phyloP scores from a whole-genome alignment of 495 filamentous ascomycete genomes.

The Neurospora hispaniola region DNA sequence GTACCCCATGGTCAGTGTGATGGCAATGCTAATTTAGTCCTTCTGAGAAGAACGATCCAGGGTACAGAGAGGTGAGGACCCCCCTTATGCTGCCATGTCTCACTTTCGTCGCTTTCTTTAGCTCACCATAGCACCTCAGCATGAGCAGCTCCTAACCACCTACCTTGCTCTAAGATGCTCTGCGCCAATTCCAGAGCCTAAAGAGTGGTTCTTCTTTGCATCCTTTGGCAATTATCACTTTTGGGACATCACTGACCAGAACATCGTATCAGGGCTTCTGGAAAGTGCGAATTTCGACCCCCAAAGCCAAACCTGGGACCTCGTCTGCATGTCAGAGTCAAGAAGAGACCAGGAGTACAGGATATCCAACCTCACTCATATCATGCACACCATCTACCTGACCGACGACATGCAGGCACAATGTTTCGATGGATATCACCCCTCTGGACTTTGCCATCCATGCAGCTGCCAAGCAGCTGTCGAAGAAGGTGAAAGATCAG shows the following conservation, averaged over 20 bases:
- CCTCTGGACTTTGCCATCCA: not conserved
- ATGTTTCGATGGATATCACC: not conserved
- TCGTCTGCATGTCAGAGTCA: not conserved
- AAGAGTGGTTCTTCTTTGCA: not conserved
- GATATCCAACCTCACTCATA: not conserved
- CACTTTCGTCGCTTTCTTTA: not conserved
- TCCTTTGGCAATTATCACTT: not conserved
- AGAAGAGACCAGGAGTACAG: not conserved
- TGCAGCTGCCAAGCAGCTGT: not conserved
- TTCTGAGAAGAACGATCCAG: not conserved
- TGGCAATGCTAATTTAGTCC: not conserved
- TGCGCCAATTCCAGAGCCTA: not conserved
- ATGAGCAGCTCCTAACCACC: not conserved
- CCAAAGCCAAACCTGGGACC: not conserved
- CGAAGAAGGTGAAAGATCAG: not conserved
- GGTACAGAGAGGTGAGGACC: not conserved
- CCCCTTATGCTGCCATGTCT: not conserved
- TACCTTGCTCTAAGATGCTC: not conserved
- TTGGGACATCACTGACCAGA: not conserved
- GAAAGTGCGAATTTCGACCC: not conserved
- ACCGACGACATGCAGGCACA: conserved; percentile 1
- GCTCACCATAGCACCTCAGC: not conserved
- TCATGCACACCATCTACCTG: not conserved
- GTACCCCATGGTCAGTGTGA: not conserved
- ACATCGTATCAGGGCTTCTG: not conserved